Evolutionary conservation across 2,329 filamentous ascomycete species (phyloP), one percentile per base, ranked within the genome.

Genomic region (Fusarium sp.): DNA sequence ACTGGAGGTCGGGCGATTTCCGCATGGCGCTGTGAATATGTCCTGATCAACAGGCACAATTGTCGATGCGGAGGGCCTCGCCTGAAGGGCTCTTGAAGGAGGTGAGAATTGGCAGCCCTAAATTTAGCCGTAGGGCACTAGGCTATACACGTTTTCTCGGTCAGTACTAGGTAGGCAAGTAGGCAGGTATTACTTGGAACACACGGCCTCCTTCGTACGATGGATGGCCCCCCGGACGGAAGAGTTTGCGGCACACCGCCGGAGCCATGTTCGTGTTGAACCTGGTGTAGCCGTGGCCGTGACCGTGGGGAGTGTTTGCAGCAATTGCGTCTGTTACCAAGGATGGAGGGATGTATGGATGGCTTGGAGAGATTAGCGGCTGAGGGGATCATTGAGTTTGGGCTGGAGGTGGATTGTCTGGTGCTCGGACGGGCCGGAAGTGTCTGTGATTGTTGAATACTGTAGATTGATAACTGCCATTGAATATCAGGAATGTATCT

Each of bases 231-330:
- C 66, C 65, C 59, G 65, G 59, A 64, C 38, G 42, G 62, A 69
- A 69, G 65, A 64, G 70, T 67, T 70, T 72, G 73, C 66, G 69
- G 67, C 70, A 78, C 73, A 77, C 76, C 73, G 76, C 76, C 69
- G 66, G 72, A 66, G 63, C 56, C 69, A 69, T 75, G 64, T 65
- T 73, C 54, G 40, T 75, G 62, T 72, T 71, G 52, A 35, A 42
- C 45, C 35, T 64, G 61, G 62, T 66, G 71, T 69, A 76, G 62
- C 56, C 65, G 56, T 67, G 75, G 37, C 58, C 64, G 71, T 69
- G 73, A 57, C 59, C 65, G 56, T 67, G 75, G 73, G 74, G 75
- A 77, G 75, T 77, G 72, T 67, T 77, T 77, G 70, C 74, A 76
- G 62, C 76, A 71, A 69, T 31, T 52, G 27, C 7, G 47, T 50